Conservation (phyloP, 78 protist species). For the Carpediemonas membranifera region DNA sequence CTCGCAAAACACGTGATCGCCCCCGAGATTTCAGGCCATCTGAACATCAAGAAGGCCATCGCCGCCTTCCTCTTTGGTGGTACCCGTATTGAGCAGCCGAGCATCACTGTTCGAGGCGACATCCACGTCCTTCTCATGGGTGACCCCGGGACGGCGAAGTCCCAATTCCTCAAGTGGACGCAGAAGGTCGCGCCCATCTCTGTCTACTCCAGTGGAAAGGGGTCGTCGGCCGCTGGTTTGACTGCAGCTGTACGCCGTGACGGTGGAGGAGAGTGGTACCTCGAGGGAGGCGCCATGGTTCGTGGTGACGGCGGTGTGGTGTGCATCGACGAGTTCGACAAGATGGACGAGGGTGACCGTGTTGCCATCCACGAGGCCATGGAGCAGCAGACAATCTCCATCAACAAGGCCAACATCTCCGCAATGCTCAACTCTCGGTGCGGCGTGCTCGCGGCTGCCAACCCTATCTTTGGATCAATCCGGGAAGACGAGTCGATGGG, state of each 20-base stretch:
- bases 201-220: conserved; percentile 95
- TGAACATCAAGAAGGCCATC: conserved; percentile 80
- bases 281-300: conserved; percentile 66
- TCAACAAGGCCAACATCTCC: conserved; percentile 98
- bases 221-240: conserved; percentile 92
- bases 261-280: conserved; percentile 74
- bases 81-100: no score
- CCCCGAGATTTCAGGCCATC: conserved; percentile 93
- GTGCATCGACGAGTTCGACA: no score
- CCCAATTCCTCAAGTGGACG: conserved; percentile 86
- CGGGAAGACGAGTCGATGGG: conserved; percentile 59
- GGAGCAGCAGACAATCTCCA: conserved; percentile 98
- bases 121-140: conserved; percentile 91
- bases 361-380: conserved; percentile 92
- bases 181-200: conserved; percentile 93
- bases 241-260: conserved; percentile 90
- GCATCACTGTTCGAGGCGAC: conserved; percentile 40
- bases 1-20: no score
- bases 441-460: conserved; percentile 94
- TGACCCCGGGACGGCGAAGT: conserved; percentile 92
- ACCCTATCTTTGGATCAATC: conserved; percentile 91
- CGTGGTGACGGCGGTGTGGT: conserved; percentile 72
- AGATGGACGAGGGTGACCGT: conserved; percentile 88
- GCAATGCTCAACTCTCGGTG: conserved; percentile 87
- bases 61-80: neutral